These are phyloP conservation scores for Russula sp. DNA, from an alignment of 768 basidiomycete species.

Conservation along the genomic window DNA sequence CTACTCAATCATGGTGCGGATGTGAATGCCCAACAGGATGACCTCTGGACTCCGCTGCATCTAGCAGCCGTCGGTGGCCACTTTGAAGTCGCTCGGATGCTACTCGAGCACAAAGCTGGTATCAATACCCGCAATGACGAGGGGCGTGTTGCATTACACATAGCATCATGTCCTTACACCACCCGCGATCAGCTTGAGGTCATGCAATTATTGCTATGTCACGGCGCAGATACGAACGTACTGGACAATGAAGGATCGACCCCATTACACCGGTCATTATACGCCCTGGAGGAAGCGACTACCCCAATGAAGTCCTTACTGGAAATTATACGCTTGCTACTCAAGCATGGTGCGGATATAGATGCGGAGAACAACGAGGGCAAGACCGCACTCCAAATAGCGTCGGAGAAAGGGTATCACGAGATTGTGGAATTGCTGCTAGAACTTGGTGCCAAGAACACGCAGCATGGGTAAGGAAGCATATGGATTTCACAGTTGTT, in stretches of 20 bases:
- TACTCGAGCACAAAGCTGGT: not conserved
- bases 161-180: not conserved
- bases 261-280: not conserved
- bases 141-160: not conserved
- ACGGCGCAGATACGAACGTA: not conserved
- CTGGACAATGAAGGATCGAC: not conserved
- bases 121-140: not conserved
- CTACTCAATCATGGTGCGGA: not conserved
- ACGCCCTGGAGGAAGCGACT: accelerated
- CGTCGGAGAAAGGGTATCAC: not conserved
- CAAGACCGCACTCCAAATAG: not conserved
- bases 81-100: not conserved
- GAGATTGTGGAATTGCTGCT: not conserved
- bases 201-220: not conserved
- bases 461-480: too few relatives aligned
- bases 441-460: not conserved
- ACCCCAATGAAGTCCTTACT: not conserved
- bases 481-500: too few relatives aligned
- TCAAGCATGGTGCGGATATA: constrained; percentile 2
- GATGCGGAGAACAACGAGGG: not conserved
- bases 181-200: not conserved
- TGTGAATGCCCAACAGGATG: not conserved
- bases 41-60: not conserved
- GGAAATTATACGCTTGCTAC: not conserved
- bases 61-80: not conserved